Evolutionary conservation across 495 filamentous ascomycete genomes (phyloP), one percentile per base, ranked within the genome.

Genomic region (Gamarada debralockiae): DNA sequence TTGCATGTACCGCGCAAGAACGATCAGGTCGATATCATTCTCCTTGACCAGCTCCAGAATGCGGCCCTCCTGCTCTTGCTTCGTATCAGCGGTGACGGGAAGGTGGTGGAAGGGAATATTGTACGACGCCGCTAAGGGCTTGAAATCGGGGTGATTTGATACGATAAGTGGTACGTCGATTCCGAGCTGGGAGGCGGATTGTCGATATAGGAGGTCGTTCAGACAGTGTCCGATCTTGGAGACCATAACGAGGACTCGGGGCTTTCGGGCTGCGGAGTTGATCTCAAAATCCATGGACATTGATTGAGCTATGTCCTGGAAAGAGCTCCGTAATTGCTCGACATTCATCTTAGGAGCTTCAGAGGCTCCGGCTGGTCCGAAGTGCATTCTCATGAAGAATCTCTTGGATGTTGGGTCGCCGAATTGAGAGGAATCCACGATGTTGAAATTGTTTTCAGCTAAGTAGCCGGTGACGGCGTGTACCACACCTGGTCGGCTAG

Each of bases 1-100:
- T 69, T 90, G 86, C 86, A 90, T 90, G 70, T 90, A 90, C 44
- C 86, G 81, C n/a, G 86, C 86, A 48, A 90, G 64, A 6, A 90
- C 86, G 31, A 90, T 79, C 23, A 90, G 71, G 58, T 90, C 86
- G 62, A 90, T 75, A 42, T 78, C 69, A 61, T 87, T 67, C 66
- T 82, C 65, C 52, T 68, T 63, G 54, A 85, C 76, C 20, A 90
- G 73, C 25, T 86, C 80, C 10, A 90, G 70, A 53, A 90, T 77
- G 56, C 75, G 89, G 85, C 61, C 79, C 70, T 77, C 57, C 75
- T 90, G 86, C 61, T 79, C 70, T 2, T 74, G 60, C 70, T 89
- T 89, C 56, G 84, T 89, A 22, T 79, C 84, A 48, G 74, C 72
- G 18, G 73, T 86, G 52, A 90, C 84, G 52, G 86, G 86, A 12